These are phyloP conservation scores for Omphalotus olearius DNA, from an alignment of 1,284 basidiomycete species.

Conservation along the genomic window DNA sequence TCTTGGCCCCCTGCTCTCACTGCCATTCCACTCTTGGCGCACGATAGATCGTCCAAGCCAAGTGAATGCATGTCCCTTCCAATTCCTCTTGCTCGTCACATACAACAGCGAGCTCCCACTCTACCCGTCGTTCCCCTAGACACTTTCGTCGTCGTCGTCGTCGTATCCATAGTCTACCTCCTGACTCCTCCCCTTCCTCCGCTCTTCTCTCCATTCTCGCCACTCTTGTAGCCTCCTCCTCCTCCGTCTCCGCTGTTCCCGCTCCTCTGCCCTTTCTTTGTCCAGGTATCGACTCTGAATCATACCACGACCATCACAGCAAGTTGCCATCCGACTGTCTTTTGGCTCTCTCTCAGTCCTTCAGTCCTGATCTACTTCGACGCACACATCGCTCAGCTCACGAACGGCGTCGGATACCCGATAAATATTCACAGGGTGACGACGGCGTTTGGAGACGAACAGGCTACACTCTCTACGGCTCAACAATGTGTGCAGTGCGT, in stretches of 20 bases:
- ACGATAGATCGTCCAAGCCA: conserved; percentile 15
- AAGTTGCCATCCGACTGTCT: conserved; percentile 3
- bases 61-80: conserved; percentile 5
- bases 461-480: conserved; percentile 59
- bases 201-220: conserved; percentile 51
- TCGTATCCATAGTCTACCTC: background rate
- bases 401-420: conserved; percentile 35
- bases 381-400: background rate
- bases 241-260: conserved; percentile 43
- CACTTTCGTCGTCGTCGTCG: conserved; percentile 5
- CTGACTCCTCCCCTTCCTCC: conserved; percentile 33
- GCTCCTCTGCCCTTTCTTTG: conserved; percentile 59
- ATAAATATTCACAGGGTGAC: conserved; percentile 48
- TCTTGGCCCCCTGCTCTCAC: conserved; percentile 1
- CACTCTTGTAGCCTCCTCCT: conserved; percentile 43
- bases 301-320: conserved; percentile 6
- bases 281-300: conserved; percentile 37
- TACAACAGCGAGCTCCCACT: background rate
- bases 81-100: background rate
- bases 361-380: background rate
- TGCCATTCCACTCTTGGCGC: conserved; percentile 22
- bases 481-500: conserved; percentile 45
- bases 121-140: background rate
- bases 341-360: conserved; percentile 7
- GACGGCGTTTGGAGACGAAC: conserved; percentile 62